Conservation (phyloP, 2,329 filamentous ascomycete species). For the Tolypocladium inflatum region DNA sequence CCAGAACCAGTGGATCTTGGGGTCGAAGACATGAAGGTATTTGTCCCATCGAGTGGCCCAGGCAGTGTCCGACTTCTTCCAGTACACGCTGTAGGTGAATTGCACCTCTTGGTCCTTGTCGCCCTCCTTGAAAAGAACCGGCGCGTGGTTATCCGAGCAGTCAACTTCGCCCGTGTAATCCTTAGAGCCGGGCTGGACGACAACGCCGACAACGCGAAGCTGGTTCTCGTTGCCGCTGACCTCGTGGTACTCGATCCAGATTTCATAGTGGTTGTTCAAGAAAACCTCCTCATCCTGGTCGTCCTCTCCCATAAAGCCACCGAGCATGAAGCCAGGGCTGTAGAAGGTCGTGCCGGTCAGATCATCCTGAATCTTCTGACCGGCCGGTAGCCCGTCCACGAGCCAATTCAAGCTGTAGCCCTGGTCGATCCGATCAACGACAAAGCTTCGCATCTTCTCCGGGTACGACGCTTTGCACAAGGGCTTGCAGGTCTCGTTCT, state of each 20-base stretch:
- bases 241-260: constrained; percentile 84
- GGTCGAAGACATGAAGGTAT: constrained; percentile 93
- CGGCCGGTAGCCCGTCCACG: constrained; percentile 86
- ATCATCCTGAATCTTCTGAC: constrained; percentile 70
- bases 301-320: constrained; percentile 48
- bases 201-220: constrained; percentile 83
- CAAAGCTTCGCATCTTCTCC: constrained; percentile 60
- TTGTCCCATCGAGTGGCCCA: constrained; percentile 99
- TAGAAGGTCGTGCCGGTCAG: constrained; percentile 74
- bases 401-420: constrained; percentile 94
- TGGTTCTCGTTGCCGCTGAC: constrained; percentile 56
- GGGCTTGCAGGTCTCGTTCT: constrained; percentile 79
- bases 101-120: constrained; percentile 50
- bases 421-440: constrained; percentile 72
- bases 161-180: constrained; percentile 49
- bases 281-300: constrained; percentile 46
- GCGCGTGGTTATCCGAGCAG: constrained; percentile 48
- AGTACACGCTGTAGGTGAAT: constrained; percentile 90
- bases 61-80: constrained; percentile 72
- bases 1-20: constrained; percentile 98
- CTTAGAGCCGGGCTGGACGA: constrained; percentile 73
- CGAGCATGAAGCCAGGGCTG: constrained; percentile 65
- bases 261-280: constrained; percentile 95
- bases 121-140: constrained; percentile 54
- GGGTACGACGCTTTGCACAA: constrained; percentile 63